phyloP scores from a whole-genome alignment of 2,329 filamentous ascomycete genomes.

The Cladosporium sp. region DNA sequence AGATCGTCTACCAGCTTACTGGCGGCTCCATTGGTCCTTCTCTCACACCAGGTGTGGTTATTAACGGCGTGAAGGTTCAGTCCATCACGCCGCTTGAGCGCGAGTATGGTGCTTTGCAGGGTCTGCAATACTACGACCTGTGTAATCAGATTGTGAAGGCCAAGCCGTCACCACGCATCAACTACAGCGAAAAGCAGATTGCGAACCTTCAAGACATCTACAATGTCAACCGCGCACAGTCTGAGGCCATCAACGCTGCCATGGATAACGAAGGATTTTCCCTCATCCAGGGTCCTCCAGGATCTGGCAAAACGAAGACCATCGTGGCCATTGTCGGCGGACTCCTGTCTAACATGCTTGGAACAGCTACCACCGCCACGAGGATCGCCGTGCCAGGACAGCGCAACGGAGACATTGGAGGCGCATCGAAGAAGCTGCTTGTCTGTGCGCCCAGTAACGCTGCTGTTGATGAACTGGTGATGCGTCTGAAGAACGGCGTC shows the following conservation, averaged over 20 bases:
- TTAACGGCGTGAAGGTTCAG: constrained; percentile 79
- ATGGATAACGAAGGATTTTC: constrained; percentile 97
- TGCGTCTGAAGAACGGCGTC: constrained; percentile 85
- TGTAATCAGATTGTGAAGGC: constrained; percentile 89
- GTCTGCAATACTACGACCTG: constrained; percentile 91
- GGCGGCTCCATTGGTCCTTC: constrained; percentile 42
- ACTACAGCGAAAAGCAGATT: constrained; percentile 74
- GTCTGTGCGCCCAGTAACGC: constrained; percentile 99
- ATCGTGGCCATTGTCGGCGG: constrained; percentile 95
- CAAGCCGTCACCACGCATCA: constrained; percentile 83
- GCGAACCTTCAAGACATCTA: constrained; percentile 72
- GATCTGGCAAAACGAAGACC: constrained; percentile 97
- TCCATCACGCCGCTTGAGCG: constrained; percentile 94
- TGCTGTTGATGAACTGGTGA: constrained; percentile 91
- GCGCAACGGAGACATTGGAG: constrained; percentile 23
- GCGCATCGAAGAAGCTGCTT: constrained; percentile 75
- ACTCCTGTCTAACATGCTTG: constrained; percentile 65
- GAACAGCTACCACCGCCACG: constrained; percentile 30
- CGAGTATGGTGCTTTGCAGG: constrained; percentile 89
- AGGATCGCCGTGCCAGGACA: constrained; percentile 39
- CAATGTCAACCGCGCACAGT: constrained; percentile 82
- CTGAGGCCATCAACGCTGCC: constrained; percentile 86
- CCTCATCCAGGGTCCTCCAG: constrained; percentile 90
- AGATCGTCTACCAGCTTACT: constrained; percentile 83
- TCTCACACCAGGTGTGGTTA: constrained; percentile 67